Base-by-base conservation (phyloP, 2,329 filamentous ascomycete genomes). In the Epichloe sibirici region DNA sequence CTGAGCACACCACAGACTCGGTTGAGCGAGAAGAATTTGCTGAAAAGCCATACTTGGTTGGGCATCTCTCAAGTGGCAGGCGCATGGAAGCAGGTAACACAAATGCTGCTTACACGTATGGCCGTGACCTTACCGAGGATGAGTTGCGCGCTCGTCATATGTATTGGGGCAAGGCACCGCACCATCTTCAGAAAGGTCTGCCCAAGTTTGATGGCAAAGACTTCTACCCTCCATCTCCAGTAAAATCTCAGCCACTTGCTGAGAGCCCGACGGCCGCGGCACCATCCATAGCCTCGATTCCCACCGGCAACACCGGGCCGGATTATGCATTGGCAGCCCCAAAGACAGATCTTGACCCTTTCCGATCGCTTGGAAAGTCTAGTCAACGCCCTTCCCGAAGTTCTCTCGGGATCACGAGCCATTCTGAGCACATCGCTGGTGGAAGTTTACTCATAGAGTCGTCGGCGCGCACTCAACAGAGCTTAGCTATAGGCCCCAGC, bases 161-260 rank as follows among this genome's bases (percentile, higher is more conserved):
- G 56, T 83, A 81, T 62, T 84, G 79, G 78, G 79, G 77, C 9
- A 75, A 77, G 44, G 74, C 76, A 15, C 73, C 79, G 43, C 70
- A 66, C 34, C 71, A 74, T 57, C 69, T 71, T 12, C 70, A 75
- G 48, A 71, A 68, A 37, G 77, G 78, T 2, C 66, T 83, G 42
- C 80, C 81, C 37, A 83, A 80, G 62, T 85, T 81, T 58, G 80
- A 84, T 57, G 80, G 81, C 25, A 82, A 80, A 62, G 74, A 83
- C 61, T 83, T 83, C 58, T 83, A 82, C 56, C 77, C 75, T 34
- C 67, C 77, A 3, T 82, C 79, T 0, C 77, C 78, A 1, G 62
- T 45, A 28, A 57, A 57, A 23, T 45, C 44, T 38, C 42, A 48
- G 4, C 7, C 13, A 17, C 46, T 42, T n/a, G 49, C 47, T 15